Evolutionary conservation across 345 rosid species (phyloP).

Genomic region (Brassica rapa): DNA sequence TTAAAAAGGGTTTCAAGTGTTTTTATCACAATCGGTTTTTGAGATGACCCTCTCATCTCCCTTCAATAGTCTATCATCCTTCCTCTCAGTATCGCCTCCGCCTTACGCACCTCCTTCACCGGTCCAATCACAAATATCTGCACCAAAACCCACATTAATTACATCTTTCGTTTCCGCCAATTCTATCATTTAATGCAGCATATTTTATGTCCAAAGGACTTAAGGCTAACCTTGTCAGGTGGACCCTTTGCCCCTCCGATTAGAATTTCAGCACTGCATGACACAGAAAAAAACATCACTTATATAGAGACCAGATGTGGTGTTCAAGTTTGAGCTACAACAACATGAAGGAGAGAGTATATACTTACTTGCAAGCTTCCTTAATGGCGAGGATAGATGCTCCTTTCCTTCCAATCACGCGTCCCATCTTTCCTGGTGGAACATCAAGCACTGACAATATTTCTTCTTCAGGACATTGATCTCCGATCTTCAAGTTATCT

Average conservation of each 20-base stretch:
- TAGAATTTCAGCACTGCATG: constrained; percentile 80
- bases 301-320: not conserved
- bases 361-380: constrained; percentile 75
- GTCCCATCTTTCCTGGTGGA: constrained; percentile 92
- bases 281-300: not conserved
- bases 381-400: constrained; percentile 74
- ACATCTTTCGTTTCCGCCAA: not conserved
- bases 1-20: not conserved
- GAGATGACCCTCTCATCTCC: constrained; percentile 23
- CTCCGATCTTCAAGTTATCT: constrained; percentile 56
- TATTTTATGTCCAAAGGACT: not conserved
- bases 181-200: not conserved
- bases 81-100: constrained; percentile 92
- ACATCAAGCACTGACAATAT: constrained; percentile 80
- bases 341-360: constrained; percentile 24
- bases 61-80: constrained; percentile 65
- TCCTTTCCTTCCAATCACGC: constrained; percentile 86
- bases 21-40: constrained; percentile 9
- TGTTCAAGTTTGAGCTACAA: not conserved
- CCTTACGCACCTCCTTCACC: constrained; percentile 83
- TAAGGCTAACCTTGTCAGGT: constrained; percentile 76
- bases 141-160: constrained; percentile 17
- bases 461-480: constrained; percentile 63
- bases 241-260: constrained; percentile 87
- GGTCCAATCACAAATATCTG: constrained; percentile 88